phyloP scores from a whole-genome alignment of 345 rosid species.

The Carallia brachiata region DNA sequence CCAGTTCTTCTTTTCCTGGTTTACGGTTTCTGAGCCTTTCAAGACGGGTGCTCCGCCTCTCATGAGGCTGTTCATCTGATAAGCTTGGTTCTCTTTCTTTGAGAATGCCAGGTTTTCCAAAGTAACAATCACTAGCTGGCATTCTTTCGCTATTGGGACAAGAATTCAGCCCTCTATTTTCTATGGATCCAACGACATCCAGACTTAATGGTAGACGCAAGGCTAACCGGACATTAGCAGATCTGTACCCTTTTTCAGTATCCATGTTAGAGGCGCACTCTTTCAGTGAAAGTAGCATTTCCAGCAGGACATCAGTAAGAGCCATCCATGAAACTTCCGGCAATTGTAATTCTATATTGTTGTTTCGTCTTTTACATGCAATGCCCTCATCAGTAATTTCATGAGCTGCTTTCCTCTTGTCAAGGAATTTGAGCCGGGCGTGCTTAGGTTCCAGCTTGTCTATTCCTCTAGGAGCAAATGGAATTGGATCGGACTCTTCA shows the following conservation, averaged over 20 bases:
- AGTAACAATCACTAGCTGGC: constrained; percentile 43
- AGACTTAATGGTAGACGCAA: constrained; percentile 44
- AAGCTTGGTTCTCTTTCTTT: constrained; percentile 55
- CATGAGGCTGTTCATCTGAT: constrained; percentile 81
- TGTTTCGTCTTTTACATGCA: constrained; percentile 56
- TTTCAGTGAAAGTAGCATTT: constrained; percentile 56
- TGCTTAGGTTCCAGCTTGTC: constrained; percentile 90
- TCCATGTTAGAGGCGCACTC: constrained; percentile 31
- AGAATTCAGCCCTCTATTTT: constrained; percentile 37
- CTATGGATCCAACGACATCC: constrained; percentile 42
- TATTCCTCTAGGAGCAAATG: constrained; percentile 89
- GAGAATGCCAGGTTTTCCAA: constrained; percentile 39
- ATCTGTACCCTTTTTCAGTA: constrained; percentile 34
- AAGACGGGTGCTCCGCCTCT: constrained; percentile 96
- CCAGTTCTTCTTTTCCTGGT: constrained; percentile 84
- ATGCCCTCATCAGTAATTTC: constrained; percentile 42
- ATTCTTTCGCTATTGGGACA: constrained; percentile 34
- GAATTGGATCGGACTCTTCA: constrained; percentile 71
- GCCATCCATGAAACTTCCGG: constrained; percentile 74
- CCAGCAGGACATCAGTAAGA: constrained; percentile 61
- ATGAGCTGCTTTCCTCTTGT: constrained; percentile 73
- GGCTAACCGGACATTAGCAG: constrained; percentile 72
- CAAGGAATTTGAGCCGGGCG: constrained; percentile 74
- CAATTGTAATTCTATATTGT: constrained; percentile 52
- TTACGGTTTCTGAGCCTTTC: constrained; percentile 93